phyloP scores from a whole-genome alignment of 2,329 filamentous ascomycete species.

The Calonectria pseudoreteaudii region DNA sequence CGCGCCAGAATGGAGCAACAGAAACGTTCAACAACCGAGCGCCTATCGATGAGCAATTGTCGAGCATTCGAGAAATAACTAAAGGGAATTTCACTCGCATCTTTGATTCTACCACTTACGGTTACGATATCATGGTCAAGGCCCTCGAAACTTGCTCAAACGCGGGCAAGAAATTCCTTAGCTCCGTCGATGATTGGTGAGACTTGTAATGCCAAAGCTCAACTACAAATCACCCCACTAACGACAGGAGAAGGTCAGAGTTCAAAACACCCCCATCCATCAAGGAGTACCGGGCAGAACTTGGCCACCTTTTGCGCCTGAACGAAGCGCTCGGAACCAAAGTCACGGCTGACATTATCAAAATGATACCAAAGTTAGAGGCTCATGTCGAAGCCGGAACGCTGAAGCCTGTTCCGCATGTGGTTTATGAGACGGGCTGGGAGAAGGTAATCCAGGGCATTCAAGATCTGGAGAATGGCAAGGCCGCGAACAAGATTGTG shows the following conservation, averaged over 20 bases:
- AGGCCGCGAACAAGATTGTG: conserved; percentile 43
- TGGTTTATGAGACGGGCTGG: conserved; percentile 40
- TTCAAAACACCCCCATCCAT: conserved; percentile 37
- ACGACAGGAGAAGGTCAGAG: conserved; percentile 32
- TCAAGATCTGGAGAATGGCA: conserved; percentile 35
- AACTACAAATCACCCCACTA: not conserved
- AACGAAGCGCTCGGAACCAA: conserved; percentile 27
- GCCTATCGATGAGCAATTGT: conserved; percentile 45
- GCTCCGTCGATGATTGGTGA: conserved; percentile 51
- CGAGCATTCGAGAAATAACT: conserved; percentile 46
- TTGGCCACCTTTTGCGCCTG: conserved; percentile 40
- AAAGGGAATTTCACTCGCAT: conserved; percentile 48
- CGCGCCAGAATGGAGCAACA: conserved; percentile 45
- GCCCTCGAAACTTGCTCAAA: conserved; percentile 42
- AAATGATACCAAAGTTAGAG: conserved; percentile 38
- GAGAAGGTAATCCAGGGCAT: conserved; percentile 38
- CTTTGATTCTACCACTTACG: conserved; percentile 47
- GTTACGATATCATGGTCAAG: conserved; percentile 44
- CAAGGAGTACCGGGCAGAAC: conserved; percentile 39
- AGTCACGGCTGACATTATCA: conserved; percentile 28
- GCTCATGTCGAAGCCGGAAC: conserved; percentile 36
- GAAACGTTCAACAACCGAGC: conserved; percentile 48
- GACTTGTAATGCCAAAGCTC: not conserved
- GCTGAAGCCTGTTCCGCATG: conserved; percentile 38
- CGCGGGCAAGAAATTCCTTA: conserved; percentile 44